A percentile compares a stretch with the other conserved stretches of the same genome.
Conservation (phyloP, 2,329 filamentous ascomycete species). For the Dothistroma septosporum region DNA sequence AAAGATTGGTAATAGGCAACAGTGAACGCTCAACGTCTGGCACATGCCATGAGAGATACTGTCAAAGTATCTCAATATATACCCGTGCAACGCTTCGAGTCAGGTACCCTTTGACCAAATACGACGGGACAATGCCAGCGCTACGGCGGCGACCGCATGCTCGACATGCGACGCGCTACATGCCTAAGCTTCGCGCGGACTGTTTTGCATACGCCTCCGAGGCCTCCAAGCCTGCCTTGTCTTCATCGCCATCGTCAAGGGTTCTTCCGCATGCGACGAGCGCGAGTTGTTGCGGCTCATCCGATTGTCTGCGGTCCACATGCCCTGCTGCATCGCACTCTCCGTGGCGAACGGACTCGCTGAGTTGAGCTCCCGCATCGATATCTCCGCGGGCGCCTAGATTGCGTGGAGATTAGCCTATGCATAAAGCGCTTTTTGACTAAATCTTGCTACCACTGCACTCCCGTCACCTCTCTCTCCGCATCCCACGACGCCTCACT, state of each 20-base stretch:
- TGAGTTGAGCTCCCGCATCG: not conserved
- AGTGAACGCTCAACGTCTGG: too few species aligned
- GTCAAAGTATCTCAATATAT: too few species aligned
- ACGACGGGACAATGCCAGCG: not conserved
- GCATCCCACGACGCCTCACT: slow-evolving; percentile 13
- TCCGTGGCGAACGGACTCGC: not conserved
- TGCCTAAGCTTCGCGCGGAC: not conserved
- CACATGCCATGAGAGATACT: too few species aligned
- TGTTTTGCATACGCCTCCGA: too few species aligned
- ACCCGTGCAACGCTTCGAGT: not conserved
- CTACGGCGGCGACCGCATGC: not conserved
- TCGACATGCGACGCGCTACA: not conserved
- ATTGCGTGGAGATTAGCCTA: not conserved
- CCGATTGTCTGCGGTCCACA: too few species aligned
- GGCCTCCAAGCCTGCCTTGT: too few species aligned
- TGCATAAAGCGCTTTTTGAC: not conserved
- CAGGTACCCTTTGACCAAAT: not conserved
- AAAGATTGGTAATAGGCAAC: too few species aligned
- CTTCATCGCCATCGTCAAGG: too few species aligned
- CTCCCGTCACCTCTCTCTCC: slow-evolving; percentile 8
- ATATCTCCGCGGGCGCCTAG: not conserved
- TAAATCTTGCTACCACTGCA: slow-evolving; percentile 7
- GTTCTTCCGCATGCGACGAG: too few species aligned
- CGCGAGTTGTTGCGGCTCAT: too few species aligned
- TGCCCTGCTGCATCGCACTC: too few species aligned